Conservation (phyloP, 1,284 basidiomycete genomes). For the Sanguinoderma infundibulare region DNA sequence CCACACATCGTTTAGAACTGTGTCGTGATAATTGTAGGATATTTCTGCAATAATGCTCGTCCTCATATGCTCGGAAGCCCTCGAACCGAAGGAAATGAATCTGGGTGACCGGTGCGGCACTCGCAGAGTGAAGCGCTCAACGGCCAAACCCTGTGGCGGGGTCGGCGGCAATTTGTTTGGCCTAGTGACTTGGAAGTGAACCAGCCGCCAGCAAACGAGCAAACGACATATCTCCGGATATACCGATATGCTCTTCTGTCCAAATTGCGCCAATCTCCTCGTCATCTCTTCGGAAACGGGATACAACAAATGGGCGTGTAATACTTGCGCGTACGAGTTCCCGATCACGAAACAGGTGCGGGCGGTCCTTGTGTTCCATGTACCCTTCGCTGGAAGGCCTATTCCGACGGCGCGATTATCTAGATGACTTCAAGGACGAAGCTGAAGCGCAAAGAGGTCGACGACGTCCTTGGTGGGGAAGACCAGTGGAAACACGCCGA, state of each 20-base stretch:
- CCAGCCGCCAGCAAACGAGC: neutral
- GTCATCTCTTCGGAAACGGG: slow-evolving; percentile 79
- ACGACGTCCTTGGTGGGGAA: slow-evolving; percentile 93
- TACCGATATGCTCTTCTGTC: slow-evolving; percentile 79
- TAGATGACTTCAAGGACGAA: slow-evolving; percentile 90
- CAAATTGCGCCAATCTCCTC: slow-evolving; percentile 92
- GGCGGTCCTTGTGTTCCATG: no score
- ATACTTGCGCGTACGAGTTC: slow-evolving; percentile 93
- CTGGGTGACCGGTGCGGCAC: no score
- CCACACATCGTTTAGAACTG: no score
- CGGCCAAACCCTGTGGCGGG: no score
- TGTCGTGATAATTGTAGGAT: no score
- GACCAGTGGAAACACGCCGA: slow-evolving; percentile 97
- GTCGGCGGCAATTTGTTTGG: neutral
- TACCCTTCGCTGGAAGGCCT: no score
- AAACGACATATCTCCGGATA: neutral
- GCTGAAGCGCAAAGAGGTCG: slow-evolving; percentile 85
- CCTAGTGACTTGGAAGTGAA: neutral
- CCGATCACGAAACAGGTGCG: slow-evolving; percentile 81
- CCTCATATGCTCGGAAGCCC: no score
- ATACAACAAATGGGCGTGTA: slow-evolving; percentile 90
- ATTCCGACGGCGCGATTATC: neutral
- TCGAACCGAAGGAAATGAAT: no score
- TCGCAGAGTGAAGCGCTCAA: neutral
- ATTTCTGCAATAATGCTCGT: no score